Conservation (phyloP, 805 yeast species). For the Saccharomycopsis guyanensis region DNA sequence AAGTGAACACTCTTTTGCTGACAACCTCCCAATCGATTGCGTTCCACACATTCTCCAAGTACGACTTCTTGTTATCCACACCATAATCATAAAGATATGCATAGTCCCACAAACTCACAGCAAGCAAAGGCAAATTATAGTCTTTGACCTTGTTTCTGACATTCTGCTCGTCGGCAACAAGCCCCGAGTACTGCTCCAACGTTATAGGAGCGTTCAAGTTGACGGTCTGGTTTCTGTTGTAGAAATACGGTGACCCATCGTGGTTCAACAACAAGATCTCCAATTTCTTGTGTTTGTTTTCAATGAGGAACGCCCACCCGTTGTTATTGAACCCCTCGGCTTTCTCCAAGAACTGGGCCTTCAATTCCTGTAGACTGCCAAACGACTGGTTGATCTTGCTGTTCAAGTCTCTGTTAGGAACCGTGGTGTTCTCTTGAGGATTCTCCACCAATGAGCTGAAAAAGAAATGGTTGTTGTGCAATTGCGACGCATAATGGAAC, state of each 20-base stretch:
- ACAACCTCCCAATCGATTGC: conserved; percentile 80
- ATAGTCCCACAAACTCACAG: conserved; percentile 80
- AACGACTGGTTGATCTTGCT: conserved; percentile 32
- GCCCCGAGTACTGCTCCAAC: conserved; percentile 42
- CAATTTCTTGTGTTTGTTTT: conserved; percentile 51
- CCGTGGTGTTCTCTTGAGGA: conserved; percentile 23
- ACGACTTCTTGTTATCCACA: conserved; percentile 49
- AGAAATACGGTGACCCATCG: conserved; percentile 72
- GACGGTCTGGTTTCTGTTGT: conserved; percentile 58
- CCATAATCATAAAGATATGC: conserved; percentile 87
- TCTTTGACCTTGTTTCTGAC: conserved; percentile 44
- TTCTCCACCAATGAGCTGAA: conserved; percentile 48
- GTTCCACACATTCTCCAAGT: conserved; percentile 67
- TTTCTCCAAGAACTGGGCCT: conserved; percentile 38
- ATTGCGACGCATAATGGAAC: conserved; percentile 87
- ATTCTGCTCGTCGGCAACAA: conserved; percentile 27
- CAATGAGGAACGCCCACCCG: conserved; percentile 74
- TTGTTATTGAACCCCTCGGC: conserved; percentile 51
- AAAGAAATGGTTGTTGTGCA: conserved; percentile 82
- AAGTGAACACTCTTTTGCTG: conserved; percentile 34
- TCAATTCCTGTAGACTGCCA: conserved; percentile 43
- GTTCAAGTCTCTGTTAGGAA: conserved; percentile 32
- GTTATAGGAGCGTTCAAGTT: conserved; percentile 72
- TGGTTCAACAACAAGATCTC: conserved; percentile 51
- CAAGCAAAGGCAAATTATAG: conserved; percentile 66